A percentile compares a stretch with the other conserved stretches of the same genome.
Conservation (phyloP, 2,329 filamentous ascomycete species). For the Aureobasidium musti region DNA sequence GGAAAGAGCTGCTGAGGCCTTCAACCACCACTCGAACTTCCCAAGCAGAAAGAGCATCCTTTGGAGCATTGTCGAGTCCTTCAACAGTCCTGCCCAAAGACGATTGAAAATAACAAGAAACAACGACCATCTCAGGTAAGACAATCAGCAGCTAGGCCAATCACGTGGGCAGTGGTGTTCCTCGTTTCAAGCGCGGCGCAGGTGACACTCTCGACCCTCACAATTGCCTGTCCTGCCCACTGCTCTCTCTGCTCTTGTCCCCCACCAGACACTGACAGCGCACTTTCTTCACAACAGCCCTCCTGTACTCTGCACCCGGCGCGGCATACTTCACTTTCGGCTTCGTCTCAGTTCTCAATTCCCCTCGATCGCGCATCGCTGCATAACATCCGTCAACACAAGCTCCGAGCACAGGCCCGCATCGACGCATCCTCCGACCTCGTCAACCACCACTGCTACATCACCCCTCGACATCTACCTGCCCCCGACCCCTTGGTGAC, state of each 20-base stretch:
- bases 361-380: conserved; percentile 17
- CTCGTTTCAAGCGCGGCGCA: conserved; percentile 23
- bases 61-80: conserved; percentile 6
- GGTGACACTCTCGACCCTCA: conserved; percentile 22
- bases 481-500: conserved; percentile 9
- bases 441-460: conserved; percentile 12
- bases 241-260: not conserved
- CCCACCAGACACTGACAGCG: conserved; percentile 12
- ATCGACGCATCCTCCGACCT: conserved; percentile 25
- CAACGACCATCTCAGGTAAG: conserved; percentile 13
- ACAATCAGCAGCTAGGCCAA: conserved; percentile 1
- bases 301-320: not conserved
- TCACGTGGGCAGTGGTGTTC: conserved; percentile 18
- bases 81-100: not conserved
- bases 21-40: conserved; percentile 13
- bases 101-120: conserved; percentile 2
- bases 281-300: not conserved
- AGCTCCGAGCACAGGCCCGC: conserved; percentile 27
- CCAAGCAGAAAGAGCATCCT: conserved; percentile 9
- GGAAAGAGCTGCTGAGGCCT: conserved; percentile 15
- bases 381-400: conserved; percentile 27
- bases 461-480: not conserved
- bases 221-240: conserved; percentile 19
- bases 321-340: not conserved
- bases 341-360: conserved; percentile 3